Evolutionary conservation across 208 protist species (phyloP), one percentile per base, ranked within the genome.

Genomic region (Trypanosoma mega): DNA sequence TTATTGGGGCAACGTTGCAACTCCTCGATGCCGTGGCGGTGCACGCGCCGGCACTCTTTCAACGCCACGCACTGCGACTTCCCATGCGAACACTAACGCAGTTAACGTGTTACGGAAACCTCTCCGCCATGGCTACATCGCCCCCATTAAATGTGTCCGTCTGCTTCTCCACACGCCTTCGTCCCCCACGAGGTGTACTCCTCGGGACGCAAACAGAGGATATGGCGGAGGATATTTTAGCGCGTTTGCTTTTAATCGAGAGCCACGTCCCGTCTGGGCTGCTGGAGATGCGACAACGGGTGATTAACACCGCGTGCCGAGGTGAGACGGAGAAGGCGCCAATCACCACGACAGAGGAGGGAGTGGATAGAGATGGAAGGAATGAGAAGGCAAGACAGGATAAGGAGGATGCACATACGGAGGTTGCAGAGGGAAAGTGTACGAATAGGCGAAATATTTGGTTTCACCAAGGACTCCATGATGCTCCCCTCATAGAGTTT

Each of bases 171-270:
- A 68, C 43, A 26, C 30, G 65, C 29, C 57, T 87, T 51, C 62
- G 70, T 20, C 63, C 60, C 8, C 34, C 64, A 11, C 61, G n/a
- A 48, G 26, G 48, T 18, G 37, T 8, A 26, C 12, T 54, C 23
- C 41, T 44, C 21, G 67, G 66, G 26, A 49, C 44, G 34, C 60
- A 58, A 24, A 26, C 36, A 11, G 52, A 71, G 21, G 23, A 24
- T 18, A 53, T 92, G 3, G 78, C 71, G 12, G 67, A 81, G 51
- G 76, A 72, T 16, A 74, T 86, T 36, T 66, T 92, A 27, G 41
- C 72, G 43, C 71, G 70, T 20, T 49, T 92, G 57, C 61, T 92
- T 30, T 54, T 70, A 23, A 76, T 84, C 0, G 85, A 92, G 70
- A 65, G 64, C 11, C 78, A 84, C 61, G 60, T 73, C 54, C 72